These are phyloP conservation scores for Acacia concinna DNA, from an alignment of 331 rosid genomes.

Conservation along the genomic window DNA sequence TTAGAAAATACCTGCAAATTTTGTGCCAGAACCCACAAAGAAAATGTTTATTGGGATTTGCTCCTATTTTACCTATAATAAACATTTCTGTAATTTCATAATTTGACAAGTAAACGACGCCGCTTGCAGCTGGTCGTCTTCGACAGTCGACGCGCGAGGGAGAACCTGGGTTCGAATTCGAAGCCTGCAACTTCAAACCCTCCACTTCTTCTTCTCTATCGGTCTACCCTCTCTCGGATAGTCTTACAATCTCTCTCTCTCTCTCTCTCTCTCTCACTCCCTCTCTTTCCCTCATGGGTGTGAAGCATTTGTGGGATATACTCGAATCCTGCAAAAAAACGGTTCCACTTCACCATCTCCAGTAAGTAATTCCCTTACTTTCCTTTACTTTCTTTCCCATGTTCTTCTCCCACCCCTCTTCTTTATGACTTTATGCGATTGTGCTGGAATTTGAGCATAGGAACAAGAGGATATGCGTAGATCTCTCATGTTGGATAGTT, in stretches of 20 bases:
- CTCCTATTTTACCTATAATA: too few relatives aligned
- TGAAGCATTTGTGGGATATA: constrained; percentile 76
- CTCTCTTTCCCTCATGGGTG: constrained; percentile 49
- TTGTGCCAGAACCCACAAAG: too few relatives aligned
- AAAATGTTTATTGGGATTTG: too few relatives aligned
- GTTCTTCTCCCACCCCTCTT: neutral
- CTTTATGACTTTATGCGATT: neutral
- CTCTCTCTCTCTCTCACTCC: neutral
- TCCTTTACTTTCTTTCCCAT: neutral
- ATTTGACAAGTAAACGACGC: neutral
- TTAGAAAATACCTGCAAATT: too few relatives aligned
- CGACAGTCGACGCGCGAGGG: neutral
- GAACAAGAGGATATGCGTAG: constrained; percentile 83
- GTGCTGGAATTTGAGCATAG: constrained; percentile 45
- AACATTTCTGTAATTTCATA: neutral
- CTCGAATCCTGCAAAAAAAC: constrained; percentile 88
- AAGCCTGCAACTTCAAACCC: neutral
- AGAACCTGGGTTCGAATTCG: neutral
- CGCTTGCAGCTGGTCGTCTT: neutral
- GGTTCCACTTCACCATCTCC: constrained; percentile 71
- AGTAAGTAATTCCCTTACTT: constrained; percentile 36
- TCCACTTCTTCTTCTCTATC: neutral
- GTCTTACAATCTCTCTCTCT: neutral
- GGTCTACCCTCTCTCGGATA: neutral
- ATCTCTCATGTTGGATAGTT: constrained; percentile 87